Evolutionary conservation across 495 filamentous ascomycete genomes (phyloP), one percentile per base, ranked within the genome.

Genomic region (Neurospora sp.): DNA sequence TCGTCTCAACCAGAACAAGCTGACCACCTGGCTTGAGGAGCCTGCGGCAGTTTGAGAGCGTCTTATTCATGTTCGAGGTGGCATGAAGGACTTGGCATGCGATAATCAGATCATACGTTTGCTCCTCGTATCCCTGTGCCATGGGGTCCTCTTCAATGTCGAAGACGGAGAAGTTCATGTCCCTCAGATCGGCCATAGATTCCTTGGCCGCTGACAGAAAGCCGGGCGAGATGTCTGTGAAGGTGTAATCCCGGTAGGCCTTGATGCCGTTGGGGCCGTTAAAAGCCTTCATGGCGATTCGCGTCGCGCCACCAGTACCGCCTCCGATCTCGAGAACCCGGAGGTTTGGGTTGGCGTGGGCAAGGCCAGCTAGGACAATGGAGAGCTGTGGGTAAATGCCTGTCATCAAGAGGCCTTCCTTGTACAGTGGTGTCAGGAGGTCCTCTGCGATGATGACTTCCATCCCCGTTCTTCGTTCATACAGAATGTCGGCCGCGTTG

Each of bases 281-380:
- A 5, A 87, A 78, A 4, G 77, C 77, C 0, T 81, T 72, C 6
- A 88, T 71, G 18, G 81, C 76, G 2, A 76, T 72, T 5, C 78
- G 78, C 4, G 88, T 88, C 6, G 84, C 80, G 18, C 82, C 83
- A 12, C 87, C 88, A 14, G 86, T 89, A 0, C 86, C 87, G 1
- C 84, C 84, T 6, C 88, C 88, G 41, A 90, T 81, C 73, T 89
- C 88, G 2, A 89, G 79, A 31, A 84, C 77, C 12, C 79, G 76
- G 59, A 84, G 72, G 41, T 74, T 76, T 0, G 81, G 80, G 0
- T 76, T 78, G 16, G 76, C 71, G 72, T 78, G 73, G 11, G 75
- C 72, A 40, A 40, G 39, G 39, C 39, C 3, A 82, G 69, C 68
- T 76, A 35, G 27, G 74, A 74, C 20, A 81, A 72, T 11, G 76